These are phyloP conservation scores for Geranium brycei DNA, from an alignment of 345 rosid genomes.

Conservation along the genomic window DNA sequence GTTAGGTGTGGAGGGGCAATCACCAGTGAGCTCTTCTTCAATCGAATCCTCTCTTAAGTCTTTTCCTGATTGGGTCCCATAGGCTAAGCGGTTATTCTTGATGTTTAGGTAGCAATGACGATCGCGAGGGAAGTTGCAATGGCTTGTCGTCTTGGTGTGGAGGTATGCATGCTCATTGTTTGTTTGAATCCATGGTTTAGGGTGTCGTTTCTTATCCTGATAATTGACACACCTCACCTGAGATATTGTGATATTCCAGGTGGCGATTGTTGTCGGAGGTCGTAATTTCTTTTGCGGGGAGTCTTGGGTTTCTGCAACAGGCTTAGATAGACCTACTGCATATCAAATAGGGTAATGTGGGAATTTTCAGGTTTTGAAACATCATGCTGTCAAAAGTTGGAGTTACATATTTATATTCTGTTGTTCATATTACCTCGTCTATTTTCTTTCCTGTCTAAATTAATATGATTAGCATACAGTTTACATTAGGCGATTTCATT, in stretches of 20 bases:
- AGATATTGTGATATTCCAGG: conserved; percentile 27
- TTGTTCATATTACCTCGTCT: no score
- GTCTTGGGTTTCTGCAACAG: conserved; percentile 67
- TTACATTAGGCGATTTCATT: no score
- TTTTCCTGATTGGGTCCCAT: no score
- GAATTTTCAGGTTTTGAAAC: no score
- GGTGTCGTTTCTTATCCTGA: no score
- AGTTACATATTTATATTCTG: no score
- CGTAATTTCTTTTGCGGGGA: conserved; percentile 73
- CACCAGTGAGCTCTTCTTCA: background rate
- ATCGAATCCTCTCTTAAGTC: no score
- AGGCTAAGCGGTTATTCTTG: conserved; percentile 4
- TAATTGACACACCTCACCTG: no score
- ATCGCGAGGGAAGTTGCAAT: conserved; percentile 69
- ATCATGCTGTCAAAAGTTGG: no score
- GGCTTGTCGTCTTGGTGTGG: conserved; percentile 65
- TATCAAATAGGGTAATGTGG: conserved; percentile 64
- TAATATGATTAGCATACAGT: no score
- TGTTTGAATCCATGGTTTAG: no score
- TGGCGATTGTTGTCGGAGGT: conserved; percentile 83
- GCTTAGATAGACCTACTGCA: conserved; percentile 68
- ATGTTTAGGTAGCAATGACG: conserved; percentile 49
- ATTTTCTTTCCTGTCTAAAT: no score
- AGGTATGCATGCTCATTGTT: conserved; percentile 29
- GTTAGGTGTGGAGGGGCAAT: background rate